Percentiles rank a stretch among this genome's conserved stretches.
Evolutionary conservation across 345 rosid species (phyloP).

Genomic region (Clausena lansium): DNA sequence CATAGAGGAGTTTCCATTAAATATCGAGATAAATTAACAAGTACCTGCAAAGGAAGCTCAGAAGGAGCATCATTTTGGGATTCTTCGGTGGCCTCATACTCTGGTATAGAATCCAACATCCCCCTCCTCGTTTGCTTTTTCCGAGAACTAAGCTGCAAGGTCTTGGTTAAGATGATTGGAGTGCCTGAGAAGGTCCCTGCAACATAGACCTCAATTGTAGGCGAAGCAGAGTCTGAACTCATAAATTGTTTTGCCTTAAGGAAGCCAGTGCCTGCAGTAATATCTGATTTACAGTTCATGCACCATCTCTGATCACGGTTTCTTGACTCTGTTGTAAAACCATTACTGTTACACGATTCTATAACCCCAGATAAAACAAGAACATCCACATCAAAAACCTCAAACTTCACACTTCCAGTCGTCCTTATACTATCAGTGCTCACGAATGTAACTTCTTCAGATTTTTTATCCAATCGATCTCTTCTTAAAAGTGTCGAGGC

Average conservation of each 20-base stretch:
- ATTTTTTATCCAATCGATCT: constrained; percentile 75
- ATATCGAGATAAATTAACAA: background rate
- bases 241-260: constrained; percentile 47
- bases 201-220: constrained; percentile 78
- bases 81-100: constrained; percentile 56
- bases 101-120: constrained; percentile 72
- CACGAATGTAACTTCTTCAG: constrained; percentile 73
- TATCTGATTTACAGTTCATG: constrained; percentile 64
- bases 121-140: constrained; percentile 65
- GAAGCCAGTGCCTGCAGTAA: constrained; percentile 45
- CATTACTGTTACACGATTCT: constrained; percentile 48
- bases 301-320: constrained; percentile 49
- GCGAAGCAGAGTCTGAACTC: constrained; percentile 45
- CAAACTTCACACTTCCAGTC: constrained; percentile 72
- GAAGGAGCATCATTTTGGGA: constrained; percentile 31
- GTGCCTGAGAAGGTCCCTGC: constrained; percentile 74
- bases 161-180: constrained; percentile 79
- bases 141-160: constrained; percentile 54
- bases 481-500: constrained; percentile 63
- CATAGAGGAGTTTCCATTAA: background rate
- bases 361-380: constrained; percentile 67
- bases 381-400: constrained; percentile 57
- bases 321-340: constrained; percentile 40
- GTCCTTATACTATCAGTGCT: constrained; percentile 77
- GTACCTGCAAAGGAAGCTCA: constrained; percentile 59